Conservation (phyloP, 805 yeast species). For the Lachancea cidri region DNA sequence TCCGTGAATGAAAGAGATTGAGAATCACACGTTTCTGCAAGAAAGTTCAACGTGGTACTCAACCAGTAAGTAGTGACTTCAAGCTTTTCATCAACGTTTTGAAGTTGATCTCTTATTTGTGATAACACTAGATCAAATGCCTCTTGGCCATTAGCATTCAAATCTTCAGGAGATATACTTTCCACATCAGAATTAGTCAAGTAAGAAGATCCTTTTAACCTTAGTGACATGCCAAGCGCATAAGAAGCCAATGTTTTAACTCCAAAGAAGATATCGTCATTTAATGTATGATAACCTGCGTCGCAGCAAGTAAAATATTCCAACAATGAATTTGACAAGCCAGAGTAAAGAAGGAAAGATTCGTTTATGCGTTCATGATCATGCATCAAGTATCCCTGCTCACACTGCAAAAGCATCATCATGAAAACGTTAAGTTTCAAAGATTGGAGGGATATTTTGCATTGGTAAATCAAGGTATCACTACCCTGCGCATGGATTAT, state of each 20-base stretch:
- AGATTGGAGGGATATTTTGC: background rate
- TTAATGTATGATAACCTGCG: background rate
- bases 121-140: too few relatives aligned
- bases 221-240: background rate
- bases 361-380: background rate
- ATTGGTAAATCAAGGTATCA: background rate
- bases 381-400: background rate
- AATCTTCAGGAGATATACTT: too few relatives aligned
- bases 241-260: background rate
- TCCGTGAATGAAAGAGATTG: too few relatives aligned
- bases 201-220: background rate
- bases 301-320: background rate
- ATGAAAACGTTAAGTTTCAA: slow-evolving; percentile 1
- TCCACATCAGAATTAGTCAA: background rate
- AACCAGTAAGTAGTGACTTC: too few relatives aligned
- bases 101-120: too few relatives aligned
- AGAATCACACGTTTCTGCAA: too few relatives aligned
- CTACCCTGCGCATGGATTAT: background rate
- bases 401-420: slow-evolving; percentile 1
- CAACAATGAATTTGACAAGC: background rate
- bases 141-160: too few relatives aligned
- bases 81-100: too few relatives aligned
- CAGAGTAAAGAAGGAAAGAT: background rate
- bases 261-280: background rate
- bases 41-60: too few relatives aligned